phyloP scores from a whole-genome alignment of 805 yeast genomes.

The Kodamaea kakaduensis region DNA sequence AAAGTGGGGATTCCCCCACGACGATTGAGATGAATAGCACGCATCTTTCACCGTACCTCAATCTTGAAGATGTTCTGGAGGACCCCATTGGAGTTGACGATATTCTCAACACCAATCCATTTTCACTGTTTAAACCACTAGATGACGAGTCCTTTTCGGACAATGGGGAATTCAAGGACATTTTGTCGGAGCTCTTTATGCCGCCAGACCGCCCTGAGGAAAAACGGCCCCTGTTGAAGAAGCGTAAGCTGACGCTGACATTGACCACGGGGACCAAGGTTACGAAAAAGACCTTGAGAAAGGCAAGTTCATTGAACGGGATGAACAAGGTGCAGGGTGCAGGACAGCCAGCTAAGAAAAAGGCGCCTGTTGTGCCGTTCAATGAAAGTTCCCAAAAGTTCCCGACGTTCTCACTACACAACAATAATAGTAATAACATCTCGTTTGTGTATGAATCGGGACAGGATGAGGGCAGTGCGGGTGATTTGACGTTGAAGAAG shows the following conservation, averaged over 20 bases:
- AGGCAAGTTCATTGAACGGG: constrained; percentile 13
- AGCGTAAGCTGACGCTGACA: constrained; percentile 10
- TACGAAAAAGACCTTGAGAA: constrained; percentile 12
- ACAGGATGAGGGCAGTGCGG: constrained; percentile 8
- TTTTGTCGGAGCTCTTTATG: constrained; percentile 9
- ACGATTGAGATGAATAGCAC: constrained; percentile 13
- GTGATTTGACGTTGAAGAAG: constrained; percentile 8
- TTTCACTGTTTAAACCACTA: constrained; percentile 10
- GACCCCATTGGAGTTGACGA: constrained; percentile 12
- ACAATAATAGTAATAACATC: constrained; percentile 9
- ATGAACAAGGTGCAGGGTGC: not conserved
- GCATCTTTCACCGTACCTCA: constrained; percentile 6
- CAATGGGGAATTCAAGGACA: constrained; percentile 8
- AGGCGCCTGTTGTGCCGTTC: constrained; percentile 8
- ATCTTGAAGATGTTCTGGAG: constrained; percentile 2
- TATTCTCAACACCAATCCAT: constrained; percentile 12
- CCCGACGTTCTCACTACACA: constrained; percentile 8
- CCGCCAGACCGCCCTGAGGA: not conserved
- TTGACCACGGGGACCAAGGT: constrained; percentile 9
- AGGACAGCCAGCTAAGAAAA: not conserved
- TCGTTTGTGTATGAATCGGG: constrained; percentile 15
- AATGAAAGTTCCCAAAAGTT: constrained; percentile 12
- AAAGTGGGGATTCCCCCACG: constrained; percentile 10
- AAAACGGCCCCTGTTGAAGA: constrained; percentile 3
- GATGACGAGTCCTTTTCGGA: constrained; percentile 10